A percentile compares a stretch with the other conserved stretches of the same genome.
Evolutionary conservation across 257 asterid genomes (phyloP).

Genomic region (Solanum virginianum): DNA sequence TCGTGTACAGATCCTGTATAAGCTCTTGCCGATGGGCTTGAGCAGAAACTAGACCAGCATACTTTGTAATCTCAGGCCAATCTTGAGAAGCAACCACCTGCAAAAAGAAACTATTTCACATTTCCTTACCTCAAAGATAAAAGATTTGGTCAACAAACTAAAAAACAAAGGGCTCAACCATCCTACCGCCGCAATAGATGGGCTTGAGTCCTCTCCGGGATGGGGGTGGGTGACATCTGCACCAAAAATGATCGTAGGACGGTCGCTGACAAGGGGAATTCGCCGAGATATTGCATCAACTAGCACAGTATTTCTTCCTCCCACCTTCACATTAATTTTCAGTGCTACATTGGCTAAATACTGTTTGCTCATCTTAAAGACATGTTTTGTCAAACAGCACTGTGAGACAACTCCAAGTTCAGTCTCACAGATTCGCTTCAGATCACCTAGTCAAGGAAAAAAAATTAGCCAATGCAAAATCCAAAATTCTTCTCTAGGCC

Average conservation of each 20-base stretch:
- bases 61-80: conserved; percentile 94
- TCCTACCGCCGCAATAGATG: conserved; percentile 94
- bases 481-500: neutral
- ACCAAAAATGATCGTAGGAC: conserved; percentile 90
- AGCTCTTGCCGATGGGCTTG: conserved; percentile 97
- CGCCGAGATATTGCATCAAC: conserved; percentile 81
- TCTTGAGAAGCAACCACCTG: conserved; percentile 99
- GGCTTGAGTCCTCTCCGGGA: conserved; percentile 99
- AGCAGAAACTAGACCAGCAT: conserved; percentile 93
- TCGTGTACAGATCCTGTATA: conserved; percentile 72
- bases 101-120: neutral
- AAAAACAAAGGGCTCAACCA: neutral
- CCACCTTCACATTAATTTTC: conserved; percentile 90
- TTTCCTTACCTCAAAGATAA: neutral
- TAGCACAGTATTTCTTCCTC: conserved; percentile 90
- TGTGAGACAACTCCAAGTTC: conserved; percentile 96
- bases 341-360: conserved; percentile 88
- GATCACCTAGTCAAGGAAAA: conserved; percentile 42
- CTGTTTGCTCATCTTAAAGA: conserved; percentile 64
- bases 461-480: neutral
- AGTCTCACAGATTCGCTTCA: conserved; percentile 90
- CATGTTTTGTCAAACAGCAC: conserved; percentile 90
- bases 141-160: neutral
- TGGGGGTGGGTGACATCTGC: conserved; percentile 99
- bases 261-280: conserved; percentile 85